phyloP scores from a whole-genome alignment of 176 grass and related monocot species.

The Phragmites australis region DNA sequence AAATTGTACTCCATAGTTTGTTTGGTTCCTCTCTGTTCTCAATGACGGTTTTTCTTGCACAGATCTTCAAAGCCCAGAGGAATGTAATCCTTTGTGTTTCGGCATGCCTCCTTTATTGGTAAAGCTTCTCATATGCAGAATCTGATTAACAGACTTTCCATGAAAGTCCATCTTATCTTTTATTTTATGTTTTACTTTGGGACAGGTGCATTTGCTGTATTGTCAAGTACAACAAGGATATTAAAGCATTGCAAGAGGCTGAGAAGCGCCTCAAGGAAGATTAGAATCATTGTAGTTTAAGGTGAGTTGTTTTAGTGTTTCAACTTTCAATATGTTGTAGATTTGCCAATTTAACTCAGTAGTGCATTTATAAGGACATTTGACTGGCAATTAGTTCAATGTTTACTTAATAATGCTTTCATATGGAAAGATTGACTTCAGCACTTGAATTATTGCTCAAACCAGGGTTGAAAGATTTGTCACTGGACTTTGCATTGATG shows the following conservation, averaged over 20 bases:
- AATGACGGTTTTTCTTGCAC: conserved; percentile 35
- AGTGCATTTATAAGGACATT: not conserved
- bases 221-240: conserved; percentile 76
- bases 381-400: not conserved
- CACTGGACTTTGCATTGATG: not conserved
- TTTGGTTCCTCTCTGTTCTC: not conserved
- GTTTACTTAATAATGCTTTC: not conserved
- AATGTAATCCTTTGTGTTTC: conserved; percentile 86
- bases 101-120: conserved; percentile 89
- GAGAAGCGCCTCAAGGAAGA: conserved; percentile 81
- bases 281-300: conserved; percentile 38
- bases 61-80: conserved; percentile 97
- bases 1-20: not conserved
- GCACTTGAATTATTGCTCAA: not conserved
- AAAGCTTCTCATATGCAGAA: conserved; percentile 34
- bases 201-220: conserved; percentile 74
- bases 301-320: conserved; percentile 36
- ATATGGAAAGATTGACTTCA: not conserved
- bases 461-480: not conserved
- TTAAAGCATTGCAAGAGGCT: conserved; percentile 74
- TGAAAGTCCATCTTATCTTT: conserved; percentile 1
- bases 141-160: conserved; percentile 22
- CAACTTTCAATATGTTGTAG: not conserved
- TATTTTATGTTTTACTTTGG: conserved; percentile 10
- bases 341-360: not conserved